phyloP scores from a whole-genome alignment of 441 rosid species.

The Populus hybrid region DNA sequence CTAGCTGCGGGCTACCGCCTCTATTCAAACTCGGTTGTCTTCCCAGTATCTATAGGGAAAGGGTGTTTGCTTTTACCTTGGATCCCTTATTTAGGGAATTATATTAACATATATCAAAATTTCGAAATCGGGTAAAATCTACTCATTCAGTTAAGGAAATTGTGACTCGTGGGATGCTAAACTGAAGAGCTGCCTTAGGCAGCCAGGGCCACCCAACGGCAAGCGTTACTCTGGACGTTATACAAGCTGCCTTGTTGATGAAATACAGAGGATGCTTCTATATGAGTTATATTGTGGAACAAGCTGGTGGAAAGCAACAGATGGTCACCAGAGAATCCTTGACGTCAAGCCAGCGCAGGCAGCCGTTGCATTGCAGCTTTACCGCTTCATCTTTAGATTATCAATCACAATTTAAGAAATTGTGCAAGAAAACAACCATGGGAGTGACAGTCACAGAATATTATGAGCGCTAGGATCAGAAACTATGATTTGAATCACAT shows the following conservation, averaged over 20 bases:
- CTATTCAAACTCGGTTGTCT: conserved; percentile 1
- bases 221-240: conserved; percentile 35
- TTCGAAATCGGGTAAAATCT: neutral
- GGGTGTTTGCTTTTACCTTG: conserved; percentile 2
- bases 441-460: neutral
- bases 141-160: neutral
- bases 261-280: conserved; percentile 34
- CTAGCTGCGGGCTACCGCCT: neutral
- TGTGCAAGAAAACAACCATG: neutral
- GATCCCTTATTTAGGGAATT: neutral
- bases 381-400: neutral
- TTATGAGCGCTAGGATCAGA: neutral
- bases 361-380: neutral
- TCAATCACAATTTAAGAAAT: neutral
- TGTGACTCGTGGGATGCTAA: conserved; percentile 31
- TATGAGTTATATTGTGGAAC: conserved; percentile 36
- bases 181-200: conserved; percentile 33
- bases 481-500: neutral
- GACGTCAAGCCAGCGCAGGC: conserved; percentile 33
- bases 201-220: conserved; percentile 26
- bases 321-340: conserved; percentile 31
- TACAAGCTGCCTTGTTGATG: conserved; percentile 33
- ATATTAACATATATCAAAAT: neutral
- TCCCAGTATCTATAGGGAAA: conserved; percentile 1
- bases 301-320: conserved; percentile 36